phyloP scores from a whole-genome alignment of 371 early-diverging fungal species.

The Smittium culicis region DNA sequence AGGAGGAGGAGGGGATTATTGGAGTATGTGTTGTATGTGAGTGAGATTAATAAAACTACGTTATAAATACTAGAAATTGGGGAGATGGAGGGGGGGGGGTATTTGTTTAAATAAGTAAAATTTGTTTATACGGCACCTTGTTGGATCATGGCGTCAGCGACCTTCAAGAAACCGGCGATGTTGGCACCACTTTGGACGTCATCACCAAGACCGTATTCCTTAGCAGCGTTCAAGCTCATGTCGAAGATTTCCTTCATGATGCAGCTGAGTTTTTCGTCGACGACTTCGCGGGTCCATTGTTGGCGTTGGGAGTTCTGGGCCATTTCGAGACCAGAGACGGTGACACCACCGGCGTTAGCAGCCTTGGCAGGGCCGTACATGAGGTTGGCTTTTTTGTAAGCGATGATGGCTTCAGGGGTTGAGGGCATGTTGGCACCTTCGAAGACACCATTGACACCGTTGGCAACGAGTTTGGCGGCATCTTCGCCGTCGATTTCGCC shows the following conservation, averaged over 20 bases:
- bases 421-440: conserved; percentile 38
- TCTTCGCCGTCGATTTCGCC: conserved; percentile 34
- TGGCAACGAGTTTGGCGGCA: conserved; percentile 30
- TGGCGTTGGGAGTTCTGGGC: conserved; percentile 36
- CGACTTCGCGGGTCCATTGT: conserved; percentile 35
- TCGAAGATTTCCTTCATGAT: conserved; percentile 37
- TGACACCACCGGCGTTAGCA: conserved; percentile 36
- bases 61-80: too few species aligned
- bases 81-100: too few species aligned
- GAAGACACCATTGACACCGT: conserved; percentile 32
- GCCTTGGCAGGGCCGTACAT: conserved; percentile 37
- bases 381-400: conserved; percentile 26
- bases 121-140: conserved; percentile 31
- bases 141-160: conserved; percentile 34
- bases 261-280: conserved; percentile 26
- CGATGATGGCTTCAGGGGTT: conserved; percentile 32
- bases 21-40: too few species aligned
- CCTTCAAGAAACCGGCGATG: conserved; percentile 37
- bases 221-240: conserved; percentile 29
- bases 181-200: conserved; percentile 36
- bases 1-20: too few species aligned
- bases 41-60: too few species aligned
- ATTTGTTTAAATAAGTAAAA: too few species aligned
- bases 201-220: conserved; percentile 28
- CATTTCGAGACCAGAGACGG: conserved; percentile 37